A percentile compares a stretch with the other conserved stretches of the same genome.
Conservation (phyloP, 768 basidiomycete genomes). For the Leccinum uliginosum region DNA sequence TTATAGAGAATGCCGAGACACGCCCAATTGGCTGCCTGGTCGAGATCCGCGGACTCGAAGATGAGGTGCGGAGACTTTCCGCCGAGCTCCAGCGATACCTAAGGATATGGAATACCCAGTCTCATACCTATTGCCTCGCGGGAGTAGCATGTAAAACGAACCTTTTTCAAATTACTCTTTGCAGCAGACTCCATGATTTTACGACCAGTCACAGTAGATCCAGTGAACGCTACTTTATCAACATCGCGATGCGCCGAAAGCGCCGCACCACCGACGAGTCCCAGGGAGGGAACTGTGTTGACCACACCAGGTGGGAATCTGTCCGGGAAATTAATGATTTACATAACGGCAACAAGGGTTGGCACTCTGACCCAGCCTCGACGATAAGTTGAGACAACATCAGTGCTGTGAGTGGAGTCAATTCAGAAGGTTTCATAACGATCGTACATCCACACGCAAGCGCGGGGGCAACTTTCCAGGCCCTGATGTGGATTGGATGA, state of each 20-base stretch:
- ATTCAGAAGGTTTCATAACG: conserved; percentile 92
- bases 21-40: conserved; percentile 81
- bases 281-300: conserved; percentile 83
- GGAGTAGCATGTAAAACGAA: conserved; percentile 28
- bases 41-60: conserved; percentile 88
- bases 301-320: conserved; percentile 91
- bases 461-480: conserved; percentile 93
- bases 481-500: conserved; percentile 35
- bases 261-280: conserved; percentile 79
- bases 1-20: conserved; percentile 85
- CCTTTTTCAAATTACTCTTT: conserved; percentile 93
- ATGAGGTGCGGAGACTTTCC: conserved; percentile 89
- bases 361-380: conserved; percentile 68
- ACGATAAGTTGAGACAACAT: conserved; percentile 75
- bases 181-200: conserved; percentile 91
- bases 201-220: conserved; percentile 84
- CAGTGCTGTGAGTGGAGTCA: conserved; percentile 80
- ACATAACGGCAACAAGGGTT: conserved; percentile 9
- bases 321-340: conserved; percentile 12
- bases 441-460: conserved; percentile 89
- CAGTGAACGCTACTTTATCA: conserved; percentile 95
- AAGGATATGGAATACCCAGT: conserved; percentile 5
- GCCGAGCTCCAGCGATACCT: conserved; percentile 90
- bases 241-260: conserved; percentile 79
- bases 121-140: conserved; percentile 20